Percentiles rank a stretch among this genome's conserved stretches.
These are phyloP conservation scores for Clitoria ternatea DNA, from an alignment of 306 rosid species.

Conservation along the genomic window DNA sequence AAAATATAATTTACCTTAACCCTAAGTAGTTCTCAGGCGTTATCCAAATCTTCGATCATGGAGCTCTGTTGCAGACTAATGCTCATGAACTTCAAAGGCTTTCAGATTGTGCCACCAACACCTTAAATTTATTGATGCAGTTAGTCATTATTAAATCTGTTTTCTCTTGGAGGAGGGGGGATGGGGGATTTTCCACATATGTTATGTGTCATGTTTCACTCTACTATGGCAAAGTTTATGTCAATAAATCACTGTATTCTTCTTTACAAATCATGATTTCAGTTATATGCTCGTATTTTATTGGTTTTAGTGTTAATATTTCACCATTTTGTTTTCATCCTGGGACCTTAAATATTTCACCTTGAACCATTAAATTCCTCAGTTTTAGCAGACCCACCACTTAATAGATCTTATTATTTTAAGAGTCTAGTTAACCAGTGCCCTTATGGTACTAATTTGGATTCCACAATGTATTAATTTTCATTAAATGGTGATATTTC, in stretches of 20 bases:
- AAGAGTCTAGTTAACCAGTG: not conserved
- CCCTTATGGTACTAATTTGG: not conserved
- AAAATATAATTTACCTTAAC: conserved; percentile 46
- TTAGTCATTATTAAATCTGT: conserved; percentile 21
- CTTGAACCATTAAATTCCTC: conserved; percentile 6
- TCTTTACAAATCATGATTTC: not conserved
- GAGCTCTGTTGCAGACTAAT: conserved; percentile 45
- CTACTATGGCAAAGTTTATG: not conserved
- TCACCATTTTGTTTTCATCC: not conserved
- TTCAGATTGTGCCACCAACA: conserved; percentile 39
- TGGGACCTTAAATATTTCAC: not conserved
- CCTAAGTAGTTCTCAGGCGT: conserved; percentile 35
- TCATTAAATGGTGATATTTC: not conserved
- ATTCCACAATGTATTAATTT: not conserved
- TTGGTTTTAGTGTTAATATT: conserved; percentile 1
- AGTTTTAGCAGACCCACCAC: not conserved
- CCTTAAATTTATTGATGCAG: conserved; percentile 33
- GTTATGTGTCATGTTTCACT: conserved; percentile 8
- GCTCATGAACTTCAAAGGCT: conserved; percentile 44
- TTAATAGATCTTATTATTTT: not conserved
- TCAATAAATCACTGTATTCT: not conserved
- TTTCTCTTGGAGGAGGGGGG: not conserved
- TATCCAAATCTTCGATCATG: conserved; percentile 37
- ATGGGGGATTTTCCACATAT: not conserved
- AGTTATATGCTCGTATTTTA: not conserved